Evolutionary conservation across 1,139 yeast species (phyloP).

Genomic region (Lizanozyma gosingica): DNA sequence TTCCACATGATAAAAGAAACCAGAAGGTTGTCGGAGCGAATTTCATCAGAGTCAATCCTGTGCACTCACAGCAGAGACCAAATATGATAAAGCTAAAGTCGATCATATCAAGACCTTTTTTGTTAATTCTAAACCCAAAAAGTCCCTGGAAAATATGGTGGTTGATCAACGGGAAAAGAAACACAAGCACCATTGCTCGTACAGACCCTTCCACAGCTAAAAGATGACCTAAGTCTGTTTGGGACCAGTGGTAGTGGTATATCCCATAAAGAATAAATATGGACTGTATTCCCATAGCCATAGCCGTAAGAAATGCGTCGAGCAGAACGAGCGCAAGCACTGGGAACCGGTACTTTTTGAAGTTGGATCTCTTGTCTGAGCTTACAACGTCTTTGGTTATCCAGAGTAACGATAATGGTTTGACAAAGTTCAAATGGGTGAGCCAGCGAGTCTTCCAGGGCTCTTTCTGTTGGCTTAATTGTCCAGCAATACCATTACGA

Average conservation of each 20-base stretch:
- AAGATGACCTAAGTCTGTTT: constrained; percentile 13
- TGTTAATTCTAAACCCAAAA: constrained; percentile 9
- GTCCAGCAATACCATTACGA: not conserved
- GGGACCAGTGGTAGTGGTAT: constrained; percentile 13
- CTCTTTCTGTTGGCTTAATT: not conserved
- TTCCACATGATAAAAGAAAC: constrained; percentile 5
- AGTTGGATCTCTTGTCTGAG: constrained; percentile 4
- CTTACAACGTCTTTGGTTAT: constrained; percentile 12
- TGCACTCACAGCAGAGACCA: constrained; percentile 10
- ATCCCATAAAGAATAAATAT: constrained; percentile 14
- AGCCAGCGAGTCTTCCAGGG: not conserved
- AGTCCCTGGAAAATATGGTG: constrained; percentile 10
- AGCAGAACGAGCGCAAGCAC: constrained; percentile 10
- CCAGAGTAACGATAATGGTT: constrained; percentile 13
- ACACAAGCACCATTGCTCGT: constrained; percentile 14
- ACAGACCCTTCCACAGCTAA: constrained; percentile 13
- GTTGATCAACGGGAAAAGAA: constrained; percentile 14
- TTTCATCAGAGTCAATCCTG: constrained; percentile 8
- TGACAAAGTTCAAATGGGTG: constrained; percentile 9
- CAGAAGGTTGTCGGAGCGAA: constrained; percentile 3
- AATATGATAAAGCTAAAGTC: constrained; percentile 12
- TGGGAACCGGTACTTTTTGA: constrained; percentile 9
- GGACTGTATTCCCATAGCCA: constrained; percentile 10
- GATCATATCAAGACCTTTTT: constrained; percentile 13
- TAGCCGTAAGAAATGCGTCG: constrained; percentile 11